Evolutionary conservation across 768 basidiomycete species (phyloP).

Genomic region (Candolleomyces efflorescens): DNA sequence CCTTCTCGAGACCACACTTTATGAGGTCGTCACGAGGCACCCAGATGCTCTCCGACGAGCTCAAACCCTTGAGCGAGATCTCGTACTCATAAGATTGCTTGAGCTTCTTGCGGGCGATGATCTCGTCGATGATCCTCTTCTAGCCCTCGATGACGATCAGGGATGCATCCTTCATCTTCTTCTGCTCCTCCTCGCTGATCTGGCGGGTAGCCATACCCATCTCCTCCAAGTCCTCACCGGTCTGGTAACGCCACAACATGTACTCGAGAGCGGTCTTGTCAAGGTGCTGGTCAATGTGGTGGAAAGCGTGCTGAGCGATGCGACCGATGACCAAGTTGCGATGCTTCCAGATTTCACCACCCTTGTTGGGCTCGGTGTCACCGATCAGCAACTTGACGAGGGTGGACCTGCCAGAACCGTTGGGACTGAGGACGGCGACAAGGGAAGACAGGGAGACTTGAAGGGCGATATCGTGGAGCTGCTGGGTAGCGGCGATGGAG

Average conservation of each 20-base stretch:
- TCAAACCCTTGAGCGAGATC: slow-evolving; percentile 91
- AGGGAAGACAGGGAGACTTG: slow-evolving; percentile 98
- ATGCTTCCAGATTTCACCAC: slow-evolving; percentile 98
- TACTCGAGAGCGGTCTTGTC: slow-evolving; percentile 99
- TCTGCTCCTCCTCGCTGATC: slow-evolving; percentile 80
- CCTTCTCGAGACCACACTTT: slow-evolving; percentile 98
- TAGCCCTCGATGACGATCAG: slow-evolving; percentile 85
- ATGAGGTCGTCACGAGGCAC: slow-evolving; percentile 92
- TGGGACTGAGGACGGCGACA: slow-evolving; percentile 97
- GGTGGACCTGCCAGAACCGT: slow-evolving; percentile 98
- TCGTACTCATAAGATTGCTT: slow-evolving; percentile 99
- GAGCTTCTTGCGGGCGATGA: slow-evolving; percentile 89
- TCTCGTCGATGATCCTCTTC: slow-evolving; percentile 94
- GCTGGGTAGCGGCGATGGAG: slow-evolving; percentile 79
- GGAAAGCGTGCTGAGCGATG: slow-evolving; percentile 99
- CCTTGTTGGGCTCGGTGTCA: slow-evolving; percentile 94
- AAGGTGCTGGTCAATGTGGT: slow-evolving; percentile 97
- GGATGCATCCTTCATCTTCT: slow-evolving; percentile 97
- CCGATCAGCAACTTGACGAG: slow-evolving; percentile 96
- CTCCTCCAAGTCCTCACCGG: slow-evolving; percentile 97
- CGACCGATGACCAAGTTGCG: slow-evolving; percentile 99
- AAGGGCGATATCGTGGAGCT: slow-evolving; percentile 90
- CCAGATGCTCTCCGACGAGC: slow-evolving; percentile 99
- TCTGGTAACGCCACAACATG: slow-evolving; percentile 99
- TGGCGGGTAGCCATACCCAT: slow-evolving; percentile 87